Conservation (phyloP, 768 basidiomycete genomes). For the Multifurca ochricompacta region DNA sequence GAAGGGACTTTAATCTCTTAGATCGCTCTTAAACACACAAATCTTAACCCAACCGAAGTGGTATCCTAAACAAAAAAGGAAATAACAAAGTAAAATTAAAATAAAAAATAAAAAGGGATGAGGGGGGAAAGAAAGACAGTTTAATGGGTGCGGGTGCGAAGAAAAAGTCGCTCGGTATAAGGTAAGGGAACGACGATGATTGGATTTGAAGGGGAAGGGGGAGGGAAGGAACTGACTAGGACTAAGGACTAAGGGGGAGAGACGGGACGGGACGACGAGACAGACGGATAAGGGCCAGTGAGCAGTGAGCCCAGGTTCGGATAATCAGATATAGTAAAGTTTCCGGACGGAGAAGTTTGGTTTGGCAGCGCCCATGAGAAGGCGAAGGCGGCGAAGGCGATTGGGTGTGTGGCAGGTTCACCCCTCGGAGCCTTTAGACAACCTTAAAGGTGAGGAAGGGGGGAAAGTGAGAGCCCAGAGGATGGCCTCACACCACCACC, state of each 20-base stretch:
- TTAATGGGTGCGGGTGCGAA: neutral
- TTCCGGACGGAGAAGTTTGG: neutral
- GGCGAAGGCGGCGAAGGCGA: neutral
- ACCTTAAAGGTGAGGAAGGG: neutral
- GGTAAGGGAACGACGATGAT: neutral
- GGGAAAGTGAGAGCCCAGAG: neutral
- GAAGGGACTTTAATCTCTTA: too few species aligned
- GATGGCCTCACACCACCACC: too few species aligned
- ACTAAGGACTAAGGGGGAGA: neutral
- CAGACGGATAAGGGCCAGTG: neutral
- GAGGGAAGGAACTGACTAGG: neutral
- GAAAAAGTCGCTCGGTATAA: neutral
- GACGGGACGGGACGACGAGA: too few species aligned
- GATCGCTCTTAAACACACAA: too few species aligned
- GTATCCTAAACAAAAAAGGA: neutral
- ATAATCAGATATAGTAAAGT: slow-evolving; percentile 14
- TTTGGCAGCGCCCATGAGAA: neutral
- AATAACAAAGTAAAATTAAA: neutral
- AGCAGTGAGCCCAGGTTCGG: slow-evolving; percentile 1
- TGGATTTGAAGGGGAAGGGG: too few species aligned
- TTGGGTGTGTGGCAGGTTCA: neutral
- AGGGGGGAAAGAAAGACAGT: neutral
- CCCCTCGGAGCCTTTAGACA: slow-evolving; percentile 12
- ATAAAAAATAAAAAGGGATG: neutral
- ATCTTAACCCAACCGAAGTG: neutral